phyloP scores from a whole-genome alignment of 2,329 filamentous ascomycete genomes.

The Rhynchosporium agropyri region DNA sequence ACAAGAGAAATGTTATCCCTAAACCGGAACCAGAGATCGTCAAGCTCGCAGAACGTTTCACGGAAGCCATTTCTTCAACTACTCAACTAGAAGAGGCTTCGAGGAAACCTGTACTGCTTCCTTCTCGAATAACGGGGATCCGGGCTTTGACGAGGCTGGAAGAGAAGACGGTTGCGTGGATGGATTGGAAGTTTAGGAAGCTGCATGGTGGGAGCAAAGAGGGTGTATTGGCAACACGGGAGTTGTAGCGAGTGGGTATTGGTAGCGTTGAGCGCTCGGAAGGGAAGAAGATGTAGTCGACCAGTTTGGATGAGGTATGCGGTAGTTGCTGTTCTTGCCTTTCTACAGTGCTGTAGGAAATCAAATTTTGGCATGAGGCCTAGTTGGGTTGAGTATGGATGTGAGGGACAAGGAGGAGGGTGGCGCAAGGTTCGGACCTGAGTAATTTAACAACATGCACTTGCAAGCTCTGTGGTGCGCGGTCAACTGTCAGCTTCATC shows the following conservation, averaged over 20 bases:
- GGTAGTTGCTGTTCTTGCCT: background rate
- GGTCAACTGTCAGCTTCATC: background rate
- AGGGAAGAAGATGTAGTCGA: constrained; percentile 40
- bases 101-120: constrained; percentile 47
- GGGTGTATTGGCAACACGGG: background rate
- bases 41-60: constrained; percentile 52
- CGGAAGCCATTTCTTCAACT: constrained; percentile 55
- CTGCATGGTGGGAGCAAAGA: constrained; percentile 34
- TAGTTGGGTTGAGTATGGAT: too few relatives aligned
- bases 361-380: background rate
- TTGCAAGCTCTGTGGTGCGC: background rate
- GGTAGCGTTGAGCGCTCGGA: constrained; percentile 32
- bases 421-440: background rate
- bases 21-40: constrained; percentile 55
- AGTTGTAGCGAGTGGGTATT: constrained; percentile 16
- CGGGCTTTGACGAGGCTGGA: constrained; percentile 51
- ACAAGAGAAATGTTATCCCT: constrained; percentile 53
- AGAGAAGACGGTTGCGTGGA: constrained; percentile 48
- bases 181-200: constrained; percentile 50
- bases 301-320: constrained; percentile 1
- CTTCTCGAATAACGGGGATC: constrained; percentile 49
- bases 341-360: background rate
- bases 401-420: too few relatives aligned
- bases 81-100: constrained; percentile 49
- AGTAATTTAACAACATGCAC: background rate